phyloP scores from a whole-genome alignment of 352 stramenopile species.

The Globisporangium cystogenes region DNA sequence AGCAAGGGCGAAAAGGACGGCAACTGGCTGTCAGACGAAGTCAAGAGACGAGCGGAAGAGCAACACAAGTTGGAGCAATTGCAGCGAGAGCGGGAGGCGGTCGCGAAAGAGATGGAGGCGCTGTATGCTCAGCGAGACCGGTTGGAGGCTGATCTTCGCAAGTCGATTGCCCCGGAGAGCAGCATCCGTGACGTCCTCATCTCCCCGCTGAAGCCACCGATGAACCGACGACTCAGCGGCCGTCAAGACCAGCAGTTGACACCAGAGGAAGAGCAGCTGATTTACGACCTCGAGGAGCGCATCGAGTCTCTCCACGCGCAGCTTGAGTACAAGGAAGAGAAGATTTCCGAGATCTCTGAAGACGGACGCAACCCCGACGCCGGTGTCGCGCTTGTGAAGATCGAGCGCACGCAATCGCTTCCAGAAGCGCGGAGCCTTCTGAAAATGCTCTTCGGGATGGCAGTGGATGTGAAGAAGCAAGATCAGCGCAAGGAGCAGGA shows the following conservation, averaged over 20 bases:
- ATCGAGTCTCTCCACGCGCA: conserved; percentile 84
- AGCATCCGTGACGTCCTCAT: conserved; percentile 81
- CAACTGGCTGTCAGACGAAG: conserved; percentile 82
- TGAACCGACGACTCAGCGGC: conserved; percentile 38
- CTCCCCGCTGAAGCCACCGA: conserved; percentile 51
- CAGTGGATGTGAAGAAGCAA: conserved; percentile 84
- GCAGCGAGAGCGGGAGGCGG: conserved; percentile 65
- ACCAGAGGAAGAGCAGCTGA: conserved; percentile 73
- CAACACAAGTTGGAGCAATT: conserved; percentile 82
- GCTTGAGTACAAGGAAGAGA: conserved; percentile 87
- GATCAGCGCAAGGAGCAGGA: conserved; percentile 80
- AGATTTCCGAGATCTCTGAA: conserved; percentile 78
- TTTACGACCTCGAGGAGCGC: conserved; percentile 80
- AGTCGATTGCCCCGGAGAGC: conserved; percentile 47
- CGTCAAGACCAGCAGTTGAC: conserved; percentile 47
- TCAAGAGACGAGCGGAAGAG: conserved; percentile 75
- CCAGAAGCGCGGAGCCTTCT: conserved; percentile 74
- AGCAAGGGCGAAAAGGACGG: conserved; percentile 45
- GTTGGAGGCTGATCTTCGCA: conserved; percentile 61
- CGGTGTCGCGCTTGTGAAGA: conserved; percentile 58
- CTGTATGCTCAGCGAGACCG: conserved; percentile 72
- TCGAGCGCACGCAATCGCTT: conserved; percentile 79
- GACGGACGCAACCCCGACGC: conserved; percentile 36
- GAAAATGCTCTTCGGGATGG: conserved; percentile 84
- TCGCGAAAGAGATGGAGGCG: conserved; percentile 79